A percentile compares a stretch with the other conserved stretches of the same genome.
Evolutionary conservation across 2,329 filamentous ascomycete species (phyloP).

Genomic region (Talaromyces sp.): DNA sequence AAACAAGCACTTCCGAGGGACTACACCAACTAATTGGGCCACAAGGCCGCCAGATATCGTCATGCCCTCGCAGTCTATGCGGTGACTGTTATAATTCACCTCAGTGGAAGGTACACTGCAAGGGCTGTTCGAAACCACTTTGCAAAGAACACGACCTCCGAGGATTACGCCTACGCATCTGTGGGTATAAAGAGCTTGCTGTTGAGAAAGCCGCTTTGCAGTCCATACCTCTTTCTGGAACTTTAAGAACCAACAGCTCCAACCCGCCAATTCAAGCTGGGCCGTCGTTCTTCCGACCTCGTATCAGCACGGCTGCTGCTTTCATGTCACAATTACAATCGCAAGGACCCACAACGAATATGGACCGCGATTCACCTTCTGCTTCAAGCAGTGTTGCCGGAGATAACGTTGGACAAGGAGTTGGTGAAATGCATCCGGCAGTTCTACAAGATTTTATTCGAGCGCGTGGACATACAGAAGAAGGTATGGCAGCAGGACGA

Average conservation of each 20-base stretch:
- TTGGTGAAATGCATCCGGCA: constrained; percentile 22
- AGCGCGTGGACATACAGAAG: constrained; percentile 15
- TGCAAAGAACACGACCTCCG: constrained; percentile 58
- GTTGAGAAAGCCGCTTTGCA: constrained; percentile 45
- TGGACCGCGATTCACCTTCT: constrained; percentile 22
- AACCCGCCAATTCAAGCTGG: background rate
- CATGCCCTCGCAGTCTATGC: constrained; percentile 53
- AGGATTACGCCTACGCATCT: constrained; percentile 52
- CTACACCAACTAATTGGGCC: constrained; percentile 46
- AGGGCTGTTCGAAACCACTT: constrained; percentile 51
- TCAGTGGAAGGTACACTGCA: constrained; percentile 56
- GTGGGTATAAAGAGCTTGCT: constrained; percentile 52
- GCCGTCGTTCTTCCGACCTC: background rate
- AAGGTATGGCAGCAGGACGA: constrained; percentile 21
- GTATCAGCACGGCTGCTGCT: background rate
- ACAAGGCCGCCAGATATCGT: constrained; percentile 41
- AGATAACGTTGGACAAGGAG: constrained; percentile 26
- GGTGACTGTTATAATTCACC: constrained; percentile 55
- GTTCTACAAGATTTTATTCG: constrained; percentile 20
- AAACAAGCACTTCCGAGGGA: constrained; percentile 38
- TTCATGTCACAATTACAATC: constrained; percentile 10
- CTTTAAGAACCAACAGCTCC: background rate
- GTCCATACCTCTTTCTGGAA: constrained; percentile 19
- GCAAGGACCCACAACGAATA: constrained; percentile 16
- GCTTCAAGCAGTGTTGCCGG: constrained; percentile 34